Base-by-base conservation (phyloP, 1,284 basidiomycete genomes). In the Termitomyces sp. region DNA sequence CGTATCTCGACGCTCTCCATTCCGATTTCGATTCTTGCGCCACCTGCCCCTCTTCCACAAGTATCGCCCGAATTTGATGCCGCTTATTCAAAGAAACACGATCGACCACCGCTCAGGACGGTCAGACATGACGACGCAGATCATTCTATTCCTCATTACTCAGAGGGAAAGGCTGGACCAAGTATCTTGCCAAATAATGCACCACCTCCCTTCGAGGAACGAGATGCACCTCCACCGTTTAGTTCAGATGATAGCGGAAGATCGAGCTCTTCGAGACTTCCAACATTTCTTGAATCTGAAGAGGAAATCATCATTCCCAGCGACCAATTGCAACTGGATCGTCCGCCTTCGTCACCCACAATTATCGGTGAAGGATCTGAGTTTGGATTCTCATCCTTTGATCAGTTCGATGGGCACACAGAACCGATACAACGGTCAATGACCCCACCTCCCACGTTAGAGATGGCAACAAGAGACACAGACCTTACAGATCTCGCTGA, bases 31-130 rank as follows among this genome's bases (percentile, higher is more conserved):
- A 80, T 92, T 39, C 73, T 90, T 45, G 83, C 89, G 24, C 82
- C 85, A 1, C 76, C 84, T 12, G 88, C 90, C 0, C 85, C 84
- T 13, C 77, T 90, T 15, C 87, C 88, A 3, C 83, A 90, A 66
- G 80, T 88, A 3, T 85, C 86, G 36, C 78, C 76, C 50, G 80
- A 80, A 44, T 68, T 90, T 28, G 87, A 88, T 59, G 77, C 76
- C 17, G 88, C 86, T 6, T 92, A 92, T 67, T 81, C 81, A 63
- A 92, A 92, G 76, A 92, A 92, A 65, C 89, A 92, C 62, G 90
- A 92, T 63, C 78, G 79, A 6, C 90, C 89, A 12, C 90, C 90
- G 2, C 67, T 76, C 3, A 80, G 75, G 62, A 92, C 89, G 0
- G 78, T 84, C 34, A 74, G 89, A 47, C 69, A 77, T 33, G 87